Conservation (phyloP, 108 stramenopile species). For the Poteriospumella lacustris region DNA sequence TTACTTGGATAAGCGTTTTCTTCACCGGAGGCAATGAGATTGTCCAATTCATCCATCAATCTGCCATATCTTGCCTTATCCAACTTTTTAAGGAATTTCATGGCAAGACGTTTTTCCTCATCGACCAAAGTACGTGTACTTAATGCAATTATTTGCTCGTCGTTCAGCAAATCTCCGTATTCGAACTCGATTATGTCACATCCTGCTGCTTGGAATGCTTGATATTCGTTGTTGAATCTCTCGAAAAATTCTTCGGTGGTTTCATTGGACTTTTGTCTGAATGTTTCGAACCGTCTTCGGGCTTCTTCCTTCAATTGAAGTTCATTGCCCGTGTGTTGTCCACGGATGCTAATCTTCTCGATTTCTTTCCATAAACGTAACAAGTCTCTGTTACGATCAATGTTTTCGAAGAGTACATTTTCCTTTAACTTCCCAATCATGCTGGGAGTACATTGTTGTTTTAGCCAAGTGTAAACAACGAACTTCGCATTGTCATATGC, state of each 20-base stretch:
- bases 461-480: slow-evolving; percentile 7
- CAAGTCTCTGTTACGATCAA: slow-evolving; percentile 7
- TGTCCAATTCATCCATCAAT: slow-evolving; percentile 8
- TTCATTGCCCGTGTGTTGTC: slow-evolving; percentile 6
- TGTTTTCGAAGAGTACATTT: slow-evolving; percentile 8
- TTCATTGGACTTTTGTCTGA: slow-evolving; percentile 8
- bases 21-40: slow-evolving; percentile 6
- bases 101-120: slow-evolving; percentile 7
- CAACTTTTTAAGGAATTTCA: slow-evolving; percentile 9
- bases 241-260: slow-evolving; percentile 7
- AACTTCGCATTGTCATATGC: slow-evolving; percentile 7
- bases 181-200: slow-evolving; percentile 7
- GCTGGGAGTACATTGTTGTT: slow-evolving; percentile 7
- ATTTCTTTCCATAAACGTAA: slow-evolving; percentile 9
- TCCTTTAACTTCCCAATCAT: slow-evolving; percentile 8
- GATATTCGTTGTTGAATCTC: slow-evolving; percentile 8
- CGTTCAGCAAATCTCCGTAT: slow-evolving; percentile 7
- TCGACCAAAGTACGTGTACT: slow-evolving; percentile 7
- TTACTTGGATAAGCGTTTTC: slow-evolving; percentile 8
- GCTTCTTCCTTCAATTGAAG: slow-evolving; percentile 7
- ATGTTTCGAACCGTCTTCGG: slow-evolving; percentile 6
- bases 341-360: slow-evolving; percentile 6
- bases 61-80: slow-evolving; percentile 7
- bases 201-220: slow-evolving; percentile 6
- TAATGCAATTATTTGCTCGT: slow-evolving; percentile 8